Percentiles rank a stretch among this genome's conserved stretches.
Evolutionary conservation across 805 yeast species (phyloP).

Genomic region (Vanderwaltozyma yarrowii): DNA sequence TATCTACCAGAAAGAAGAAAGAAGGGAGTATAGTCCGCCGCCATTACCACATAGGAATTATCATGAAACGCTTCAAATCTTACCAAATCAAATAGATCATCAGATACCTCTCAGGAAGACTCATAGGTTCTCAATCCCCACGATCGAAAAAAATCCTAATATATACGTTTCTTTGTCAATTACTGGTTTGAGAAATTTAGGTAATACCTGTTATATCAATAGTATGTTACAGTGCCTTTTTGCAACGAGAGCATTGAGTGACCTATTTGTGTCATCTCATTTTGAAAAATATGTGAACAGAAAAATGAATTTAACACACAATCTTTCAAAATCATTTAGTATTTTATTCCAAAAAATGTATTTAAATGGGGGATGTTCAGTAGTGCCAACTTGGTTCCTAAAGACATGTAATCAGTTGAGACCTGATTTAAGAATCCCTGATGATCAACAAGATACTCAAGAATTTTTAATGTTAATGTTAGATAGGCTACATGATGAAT

Average conservation of each 20-base stretch:
- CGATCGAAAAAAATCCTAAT: constrained; percentile 30
- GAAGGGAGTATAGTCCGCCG: no score
- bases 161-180: constrained; percentile 37
- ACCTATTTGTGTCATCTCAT: constrained; percentile 37
- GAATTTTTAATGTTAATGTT: constrained; percentile 59
- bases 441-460: constrained; percentile 75
- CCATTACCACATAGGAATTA: neutral
- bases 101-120: neutral
- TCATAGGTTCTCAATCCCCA: constrained; percentile 22
- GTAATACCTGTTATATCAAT: constrained; percentile 69
- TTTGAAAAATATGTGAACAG: constrained; percentile 35
- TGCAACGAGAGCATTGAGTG: constrained; percentile 41
- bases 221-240: constrained; percentile 63
- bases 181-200: constrained; percentile 57
- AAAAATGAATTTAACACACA: constrained; percentile 8
- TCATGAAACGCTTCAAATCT: neutral
- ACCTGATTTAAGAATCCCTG: constrained; percentile 60
- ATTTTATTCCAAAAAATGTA: constrained; percentile 48
- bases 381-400: constrained; percentile 57
- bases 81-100: neutral
- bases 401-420: constrained; percentile 41
- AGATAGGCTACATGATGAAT: constrained; percentile 61
- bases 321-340: constrained; percentile 41
- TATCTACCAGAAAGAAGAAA: no score
- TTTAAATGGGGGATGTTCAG: constrained; percentile 47